Evolutionary conservation across 305 asterid species (phyloP), one percentile per base, ranked within the genome.

Genomic region (Caryopteris hybrid): DNA sequence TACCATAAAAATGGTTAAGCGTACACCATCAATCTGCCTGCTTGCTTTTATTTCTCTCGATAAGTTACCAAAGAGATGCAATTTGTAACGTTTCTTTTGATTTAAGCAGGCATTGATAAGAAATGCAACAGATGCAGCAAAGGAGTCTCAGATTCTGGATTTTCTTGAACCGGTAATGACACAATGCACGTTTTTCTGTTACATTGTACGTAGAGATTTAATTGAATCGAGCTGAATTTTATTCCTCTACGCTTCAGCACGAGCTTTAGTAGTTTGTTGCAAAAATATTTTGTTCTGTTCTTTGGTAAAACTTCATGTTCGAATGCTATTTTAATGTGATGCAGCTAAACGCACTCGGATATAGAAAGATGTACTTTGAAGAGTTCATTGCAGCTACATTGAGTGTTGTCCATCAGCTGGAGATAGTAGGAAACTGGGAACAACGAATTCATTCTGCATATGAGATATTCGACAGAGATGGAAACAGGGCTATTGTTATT

Each of bases 321-420:
- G 8, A 14, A 38, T 31, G 11, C 14, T 45, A 21, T 68, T 52
- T 20, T 4, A 17, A 13, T 71, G 34, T 23, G 27, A 75, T 69
- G 55, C 84, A 89, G 96, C 79, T 89, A 68, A 87, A 78, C 51
- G 87, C 82, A 21, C 91, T 89, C 25, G 92, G 86, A 52, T 84
- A 83, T 46, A 79, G 96, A 73, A 89, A 73, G 74, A 81, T 89
- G 95, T 69, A 81, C 70, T 79, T 80, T 56, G 95, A 84, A 63
- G 95, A 89, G 67, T 89, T 89, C 67, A 85, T 90, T 47, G 91
- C 95, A 17, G 92, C 92, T 12, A 80, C 95, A 5, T 25, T 78
- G 21, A 82, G 85, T 38, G 85, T 87, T 38, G 85, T 87, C 11
- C 75, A 78, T 71, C 92, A 89, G 66, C 53, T 89, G 79, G 92